Evolutionary conservation across 129 eudicot genomes (phyloP), one percentile per base, ranked within the genome.

Genomic region (Rutidosis leptorrhynchoides): DNA sequence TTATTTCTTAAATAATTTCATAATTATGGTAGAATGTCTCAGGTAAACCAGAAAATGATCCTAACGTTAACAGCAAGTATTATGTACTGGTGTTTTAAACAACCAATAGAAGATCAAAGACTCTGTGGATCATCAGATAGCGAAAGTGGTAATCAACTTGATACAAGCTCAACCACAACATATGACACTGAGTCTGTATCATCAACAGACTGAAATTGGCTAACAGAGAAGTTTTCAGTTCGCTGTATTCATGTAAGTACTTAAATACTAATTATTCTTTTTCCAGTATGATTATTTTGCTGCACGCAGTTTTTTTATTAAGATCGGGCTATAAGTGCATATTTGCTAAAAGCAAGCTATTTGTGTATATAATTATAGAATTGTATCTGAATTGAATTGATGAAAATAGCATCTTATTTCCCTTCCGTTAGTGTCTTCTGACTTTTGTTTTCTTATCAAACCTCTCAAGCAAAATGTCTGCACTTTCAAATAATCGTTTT

Each of bases 21-120:
- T 14, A 65, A 68, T 15, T 27, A 26, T 45, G 15, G 17, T 48
- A 20, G 20, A 24, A 22, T 52, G 12, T 40, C 1, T 68, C 82
- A 91, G 98, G 98, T 87, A 60, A 91, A 91, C 73, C 98, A 91
- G 72, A 91, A 91, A 81, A 91, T 91, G 98, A 88, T 91, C 62
- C 79, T 91, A 28, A 90, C 92, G 10, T 72, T 90, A 49, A 84
- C 97, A 26, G 95, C 97, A 51, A 86, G 95, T 73, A 83, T 91
- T 3, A 91, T 87, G 98, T 91, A 88, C 58, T 91, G 98, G 98
- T 83, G 73, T 77, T 78, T 85, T 73, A 91, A 85, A 77, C 90
- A 87, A 79, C 85, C 90, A 17, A 51, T 42, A 19, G 97, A 87
- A 64, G 97, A 87, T 32, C 79, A 75, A 46, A 83, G 84, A 66